These are phyloP conservation scores for Sclerotinia minor DNA, from an alignment of 2,329 filamentous ascomycete species.

Conservation along the genomic window DNA sequence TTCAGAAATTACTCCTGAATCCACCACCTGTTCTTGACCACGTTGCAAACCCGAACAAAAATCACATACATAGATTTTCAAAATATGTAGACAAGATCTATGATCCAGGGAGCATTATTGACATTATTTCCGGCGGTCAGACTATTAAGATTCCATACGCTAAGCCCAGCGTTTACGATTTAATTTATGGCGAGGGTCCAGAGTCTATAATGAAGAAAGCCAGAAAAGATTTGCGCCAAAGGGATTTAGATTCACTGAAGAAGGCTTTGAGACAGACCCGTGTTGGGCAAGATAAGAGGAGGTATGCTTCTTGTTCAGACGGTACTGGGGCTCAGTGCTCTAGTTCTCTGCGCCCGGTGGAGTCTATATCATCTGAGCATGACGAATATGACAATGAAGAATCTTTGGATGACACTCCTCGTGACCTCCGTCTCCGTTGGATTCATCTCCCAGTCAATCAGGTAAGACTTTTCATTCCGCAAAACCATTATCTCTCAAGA, in stretches of 20 bases:
- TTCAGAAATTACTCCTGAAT: not conserved
- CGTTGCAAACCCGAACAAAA: not conserved
- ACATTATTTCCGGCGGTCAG: not conserved
- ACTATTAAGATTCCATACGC: not conserved
- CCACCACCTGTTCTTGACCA: not conserved
- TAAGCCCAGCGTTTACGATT: not conserved
- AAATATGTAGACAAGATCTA: not conserved
- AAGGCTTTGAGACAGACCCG: not conserved
- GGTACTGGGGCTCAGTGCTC: not conserved
- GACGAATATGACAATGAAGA: too few relatives aligned
- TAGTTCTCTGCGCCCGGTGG: not conserved
- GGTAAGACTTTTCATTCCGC: not conserved
- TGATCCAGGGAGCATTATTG: not conserved
- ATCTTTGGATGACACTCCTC: not conserved
- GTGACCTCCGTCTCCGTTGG: not conserved
- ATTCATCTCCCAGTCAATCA: not conserved
- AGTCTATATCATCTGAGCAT: not conserved
- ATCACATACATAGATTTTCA: not conserved
- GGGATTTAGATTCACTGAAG: not conserved
- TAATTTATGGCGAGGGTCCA: not conserved
- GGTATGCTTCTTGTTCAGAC: rapidly evolving
- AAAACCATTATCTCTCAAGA: not conserved
- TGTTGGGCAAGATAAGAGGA: not conserved
- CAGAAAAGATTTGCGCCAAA: not conserved
- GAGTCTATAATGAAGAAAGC: not conserved